Evolutionary conservation across 2,329 filamentous ascomycete genomes (phyloP), one percentile per base, ranked within the genome.

Genomic region (Arachnomyces sp.): DNA sequence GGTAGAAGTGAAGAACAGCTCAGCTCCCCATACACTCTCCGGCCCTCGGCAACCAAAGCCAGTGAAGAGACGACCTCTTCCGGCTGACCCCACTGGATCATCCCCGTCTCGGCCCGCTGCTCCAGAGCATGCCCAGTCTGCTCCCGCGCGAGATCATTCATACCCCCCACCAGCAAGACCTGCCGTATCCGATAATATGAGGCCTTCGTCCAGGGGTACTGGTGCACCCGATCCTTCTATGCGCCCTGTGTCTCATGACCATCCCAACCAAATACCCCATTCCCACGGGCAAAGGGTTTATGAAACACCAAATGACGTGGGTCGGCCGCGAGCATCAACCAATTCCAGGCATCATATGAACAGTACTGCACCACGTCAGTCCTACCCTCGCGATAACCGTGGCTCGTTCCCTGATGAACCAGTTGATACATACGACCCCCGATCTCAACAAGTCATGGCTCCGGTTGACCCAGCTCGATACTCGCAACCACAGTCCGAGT

Each of bases 41-140:
- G 63, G 62, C 31, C 73, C 68, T 44, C 75, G 73, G 36, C 69
- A 74, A 50, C 69, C 73, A 50, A 74, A 77, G 17, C 74, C 78
- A 34, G 78, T 93, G 34, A 95, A 90, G 68, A 77, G 90, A 50
- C 77, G 90, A 28, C 90, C 90, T 14, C 67, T 95, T 30, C 89
- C 90, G 1, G 81, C 78, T 1, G 86, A 92, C 57, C 86, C 87
- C 11, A 75, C 84, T 25, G 68, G 62, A 17, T 58, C 55, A 28
- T 54, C 44, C 73, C 75, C 38, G 65, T 44, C 54, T 43, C 56
- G 75, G 48, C 72, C 77, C 49, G 57, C 69, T 33, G 65, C 73
- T 13, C 49, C 61, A 31, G 46, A 52, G 16, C 52, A 55, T 33
- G 14, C 31, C 36, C 51, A 47, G 3, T 52, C 65, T 46, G 48